Base-by-base conservation (phyloP, 2,329 filamentous ascomycete genomes). In the Didymella pinodella region DNA sequence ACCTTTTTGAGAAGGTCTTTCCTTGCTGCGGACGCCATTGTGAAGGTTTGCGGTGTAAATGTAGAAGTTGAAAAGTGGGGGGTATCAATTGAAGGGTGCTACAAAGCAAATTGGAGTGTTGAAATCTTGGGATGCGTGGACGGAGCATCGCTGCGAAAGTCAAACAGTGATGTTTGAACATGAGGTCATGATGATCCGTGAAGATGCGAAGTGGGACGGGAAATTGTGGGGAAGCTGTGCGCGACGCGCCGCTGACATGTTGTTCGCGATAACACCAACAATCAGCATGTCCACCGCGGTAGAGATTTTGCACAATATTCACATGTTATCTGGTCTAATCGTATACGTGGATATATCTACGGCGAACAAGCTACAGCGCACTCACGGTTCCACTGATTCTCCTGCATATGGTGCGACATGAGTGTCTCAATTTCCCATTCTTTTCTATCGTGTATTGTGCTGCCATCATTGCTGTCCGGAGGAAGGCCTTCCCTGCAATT, bases 1-100 rank as follows among this genome's bases (percentile, higher is more conserved):
- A 93, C 92, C 78, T 91, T 94, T 66, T 83, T 80, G 57, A 99
- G 82, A 52, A 96, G 82, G 68, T 90, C 88, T 78, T 88, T 91
- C 22, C 93, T 92, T 26, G 88, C 81, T 64, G 85, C 79, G 62
- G 90, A 68, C 20, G 79, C 77, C 79, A 82, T 81, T 48, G 49
- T 71, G 58, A 51, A 29, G n/a, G 18, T 18, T 26, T 28, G 50
- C 51, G 16, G 40, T 14, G 22, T 36, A 20, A n/a, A 10, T 45
- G 29, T 16, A 29, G 32, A 34, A 14, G 12, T 38, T 28, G 29
- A 31, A 32, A 53, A 44, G 5, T 14, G 7, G 18, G 20, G 48
- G 50, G 56, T 54, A 54, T 59, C 50, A 51, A 50, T 41, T n/a
- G n/a, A 41, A 51, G 25, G 31, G 32, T 54, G 26, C 50, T 47